phyloP scores from a whole-genome alignment of 2,329 filamentous ascomycete genomes.

The Ambrosiella xylebori region DNA sequence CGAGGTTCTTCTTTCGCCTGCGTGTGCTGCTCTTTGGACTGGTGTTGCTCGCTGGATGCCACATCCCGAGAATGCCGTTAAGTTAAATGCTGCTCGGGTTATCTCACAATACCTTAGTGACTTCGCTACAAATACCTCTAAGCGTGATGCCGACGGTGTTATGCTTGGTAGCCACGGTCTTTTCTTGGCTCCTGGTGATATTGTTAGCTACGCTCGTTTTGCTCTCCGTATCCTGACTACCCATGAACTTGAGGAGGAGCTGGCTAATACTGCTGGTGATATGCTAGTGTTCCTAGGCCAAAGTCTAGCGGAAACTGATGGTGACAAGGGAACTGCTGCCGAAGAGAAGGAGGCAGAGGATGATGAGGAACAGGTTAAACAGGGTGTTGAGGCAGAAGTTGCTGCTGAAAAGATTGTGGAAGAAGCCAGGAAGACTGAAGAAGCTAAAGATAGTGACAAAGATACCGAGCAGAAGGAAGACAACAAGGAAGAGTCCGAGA shows the following conservation, averaged over 20 bases:
- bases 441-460: slow-evolving; percentile 21
- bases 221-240: slow-evolving; percentile 39
- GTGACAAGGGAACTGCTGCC: slow-evolving; percentile 20
- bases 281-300: slow-evolving; percentile 69
- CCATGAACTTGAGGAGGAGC: slow-evolving; percentile 47
- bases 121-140: slow-evolving; percentile 35
- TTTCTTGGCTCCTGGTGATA: slow-evolving; percentile 43
- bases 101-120: slow-evolving; percentile 65
- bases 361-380: slow-evolving; percentile 14
- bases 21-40: slow-evolving; percentile 51
- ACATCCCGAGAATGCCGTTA: slow-evolving; percentile 56
- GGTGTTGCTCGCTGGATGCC: slow-evolving; percentile 50
- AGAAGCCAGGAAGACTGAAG: slow-evolving; percentile 14
- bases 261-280: slow-evolving; percentile 64
- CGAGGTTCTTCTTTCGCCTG: slow-evolving; percentile 40
- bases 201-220: slow-evolving; percentile 40
- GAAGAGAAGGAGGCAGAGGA: slow-evolving; percentile 28
- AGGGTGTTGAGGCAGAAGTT: slow-evolving; percentile 20
- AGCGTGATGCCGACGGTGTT: slow-evolving; percentile 29
- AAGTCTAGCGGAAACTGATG: slow-evolving; percentile 24
- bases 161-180: slow-evolving; percentile 57
- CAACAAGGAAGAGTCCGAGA: slow-evolving; percentile 27
- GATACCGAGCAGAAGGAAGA: slow-evolving; percentile 13
- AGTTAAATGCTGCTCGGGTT: slow-evolving; percentile 57
- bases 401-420: slow-evolving; percentile 19